Conservation (phyloP, 2,329 filamentous ascomycete species). For the Colletotrichum tropicale region DNA sequence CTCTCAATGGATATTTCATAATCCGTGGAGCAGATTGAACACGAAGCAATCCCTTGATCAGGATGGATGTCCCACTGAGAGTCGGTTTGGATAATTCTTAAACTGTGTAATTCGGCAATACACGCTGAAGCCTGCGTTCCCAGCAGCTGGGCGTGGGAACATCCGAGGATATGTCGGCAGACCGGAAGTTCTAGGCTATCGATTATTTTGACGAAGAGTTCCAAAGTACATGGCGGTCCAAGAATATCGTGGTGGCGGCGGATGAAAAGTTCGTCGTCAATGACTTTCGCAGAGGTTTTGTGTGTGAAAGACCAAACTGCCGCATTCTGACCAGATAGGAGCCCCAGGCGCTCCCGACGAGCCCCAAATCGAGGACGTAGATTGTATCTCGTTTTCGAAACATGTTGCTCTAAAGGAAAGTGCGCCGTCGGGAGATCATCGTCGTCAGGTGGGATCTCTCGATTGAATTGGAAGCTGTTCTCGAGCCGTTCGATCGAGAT, state of each 20-base stretch:
- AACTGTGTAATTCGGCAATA: too few relatives aligned
- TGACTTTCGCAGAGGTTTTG: background rate
- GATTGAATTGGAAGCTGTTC: background rate
- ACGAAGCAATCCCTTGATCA: too few relatives aligned
- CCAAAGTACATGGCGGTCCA: background rate
- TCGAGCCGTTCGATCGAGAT: background rate
- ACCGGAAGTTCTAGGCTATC: background rate
- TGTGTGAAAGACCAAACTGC: background rate
- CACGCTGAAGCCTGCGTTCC: too few relatives aligned
- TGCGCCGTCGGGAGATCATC: background rate
- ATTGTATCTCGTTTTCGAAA: background rate
- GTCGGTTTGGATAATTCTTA: too few relatives aligned
- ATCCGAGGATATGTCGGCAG: background rate
- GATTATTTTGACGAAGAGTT: background rate
- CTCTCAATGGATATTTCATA: too few relatives aligned
- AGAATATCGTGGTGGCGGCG: background rate
- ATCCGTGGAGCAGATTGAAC: too few relatives aligned
- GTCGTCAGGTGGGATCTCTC: background rate
- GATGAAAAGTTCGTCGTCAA: background rate
- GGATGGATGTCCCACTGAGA: too few relatives aligned
- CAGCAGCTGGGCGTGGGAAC: background rate
- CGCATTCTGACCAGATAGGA: background rate
- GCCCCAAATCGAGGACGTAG: background rate
- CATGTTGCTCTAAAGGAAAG: background rate
- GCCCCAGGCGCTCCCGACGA: background rate